Conservation (phyloP, 495 filamentous ascomycete species). For the Thozetella sp. region DNA sequence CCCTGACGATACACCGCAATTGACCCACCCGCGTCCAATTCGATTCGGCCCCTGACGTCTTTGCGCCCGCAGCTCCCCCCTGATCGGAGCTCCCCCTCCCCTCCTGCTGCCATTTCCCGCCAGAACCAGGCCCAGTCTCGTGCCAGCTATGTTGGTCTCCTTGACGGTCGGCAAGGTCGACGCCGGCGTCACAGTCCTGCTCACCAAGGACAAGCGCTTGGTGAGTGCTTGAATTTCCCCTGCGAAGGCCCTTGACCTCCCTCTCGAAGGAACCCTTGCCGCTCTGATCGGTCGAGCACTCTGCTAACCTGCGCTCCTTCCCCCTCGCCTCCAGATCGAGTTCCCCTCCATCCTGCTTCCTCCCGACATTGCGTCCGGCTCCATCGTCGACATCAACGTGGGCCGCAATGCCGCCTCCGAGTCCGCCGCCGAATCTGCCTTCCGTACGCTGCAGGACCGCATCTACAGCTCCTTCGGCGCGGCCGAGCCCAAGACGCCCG, state of each 20-base stretch:
- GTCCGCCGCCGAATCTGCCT: conserved; percentile 66
- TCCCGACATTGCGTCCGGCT: conserved; percentile 88
- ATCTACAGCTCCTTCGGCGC: conserved; percentile 88
- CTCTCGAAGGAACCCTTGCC: background rate
- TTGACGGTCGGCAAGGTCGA: conserved; percentile 99
- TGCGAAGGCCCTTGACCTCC: background rate
- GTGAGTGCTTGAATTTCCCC: conserved; percentile 57
- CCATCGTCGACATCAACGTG: conserved; percentile 97
- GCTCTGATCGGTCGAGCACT: too few relatives aligned
- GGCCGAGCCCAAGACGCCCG: conserved; percentile 72
- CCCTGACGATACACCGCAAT: too few relatives aligned
- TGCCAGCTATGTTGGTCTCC: conserved; percentile 83
- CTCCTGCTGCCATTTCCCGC: background rate
- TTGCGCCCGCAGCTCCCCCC: too few relatives aligned
- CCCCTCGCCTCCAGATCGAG: too few relatives aligned
- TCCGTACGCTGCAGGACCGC: conserved; percentile 80
- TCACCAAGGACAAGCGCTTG: conserved; percentile 95
- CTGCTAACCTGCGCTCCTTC: too few relatives aligned
- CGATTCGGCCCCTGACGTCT: too few relatives aligned
- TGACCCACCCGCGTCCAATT: too few relatives aligned
- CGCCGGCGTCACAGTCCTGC: conserved; percentile 93
- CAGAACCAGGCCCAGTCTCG: background rate
- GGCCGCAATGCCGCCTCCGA: conserved; percentile 84
- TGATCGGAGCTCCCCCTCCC: background rate
- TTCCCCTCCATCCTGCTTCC: conserved; percentile 98